These are phyloP conservation scores for Cucurbita ficifolia DNA, from an alignment of 306 rosid species.

Conservation along the genomic window DNA sequence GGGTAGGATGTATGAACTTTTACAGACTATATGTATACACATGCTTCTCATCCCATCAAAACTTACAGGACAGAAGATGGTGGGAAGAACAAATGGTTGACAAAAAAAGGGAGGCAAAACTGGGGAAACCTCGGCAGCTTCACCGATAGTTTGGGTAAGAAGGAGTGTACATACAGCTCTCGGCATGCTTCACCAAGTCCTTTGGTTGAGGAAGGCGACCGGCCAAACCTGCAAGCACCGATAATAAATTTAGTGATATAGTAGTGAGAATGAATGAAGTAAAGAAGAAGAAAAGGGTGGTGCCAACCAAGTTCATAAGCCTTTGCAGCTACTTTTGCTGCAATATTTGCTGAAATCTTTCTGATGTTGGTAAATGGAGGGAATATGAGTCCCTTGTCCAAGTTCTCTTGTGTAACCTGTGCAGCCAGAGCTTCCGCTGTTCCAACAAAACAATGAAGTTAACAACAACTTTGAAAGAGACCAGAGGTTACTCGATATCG, in stretches of 20 bases:
- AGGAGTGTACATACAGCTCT: slow-evolving; percentile 85
- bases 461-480: neutral
- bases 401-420: slow-evolving; percentile 54
- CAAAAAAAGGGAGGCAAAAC: neutral
- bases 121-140: slow-evolving; percentile 5
- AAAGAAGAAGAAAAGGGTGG: neutral
- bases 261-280: neutral
- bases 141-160: slow-evolving; percentile 49
- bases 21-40: neutral
- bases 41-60: neutral
- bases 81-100: neutral
- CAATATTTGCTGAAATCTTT: slow-evolving; percentile 81
- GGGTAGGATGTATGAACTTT: neutral
- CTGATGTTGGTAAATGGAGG: slow-evolving; percentile 81
- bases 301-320: slow-evolving; percentile 73
- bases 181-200: slow-evolving; percentile 64
- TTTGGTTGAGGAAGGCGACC: slow-evolving; percentile 73
- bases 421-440: slow-evolving; percentile 90
- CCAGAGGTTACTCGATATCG: neutral
- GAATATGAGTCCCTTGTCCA: slow-evolving; percentile 62
- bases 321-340: slow-evolving; percentile 80
- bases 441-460: slow-evolving; percentile 7
- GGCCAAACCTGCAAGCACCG: slow-evolving; percentile 54
- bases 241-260: neutral
- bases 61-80: neutral